Evolutionary conservation across 495 filamentous ascomycete species (phyloP), one percentile per base, ranked within the genome.

Genomic region (Tuber borchii): DNA sequence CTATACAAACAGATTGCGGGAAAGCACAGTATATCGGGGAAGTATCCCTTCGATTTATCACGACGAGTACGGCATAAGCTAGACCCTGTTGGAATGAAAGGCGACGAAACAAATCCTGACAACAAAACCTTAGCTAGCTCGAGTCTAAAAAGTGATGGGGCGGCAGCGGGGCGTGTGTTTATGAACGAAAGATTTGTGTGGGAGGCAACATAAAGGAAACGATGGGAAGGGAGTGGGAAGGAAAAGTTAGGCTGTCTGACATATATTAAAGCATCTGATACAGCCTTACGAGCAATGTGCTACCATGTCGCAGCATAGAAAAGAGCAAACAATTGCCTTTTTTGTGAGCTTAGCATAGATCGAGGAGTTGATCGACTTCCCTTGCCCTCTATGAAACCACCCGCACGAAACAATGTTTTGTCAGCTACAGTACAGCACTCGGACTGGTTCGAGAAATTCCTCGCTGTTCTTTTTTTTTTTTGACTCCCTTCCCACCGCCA

Each of bases 341-440:
- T 65, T 65, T 31, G 26, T 65, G 56, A 31, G n/a, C 26, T 65
- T 65, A 65, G n/a, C 56, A 65, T 65, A 65, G 56, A 65, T 65
- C 26, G 56, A 65, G 26, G 56, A 6, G 12, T 31, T 12, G 56
- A 65, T 65, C 56, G 56, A 65, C 10, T 19, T 40, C 5, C 39
- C 39, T 43, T 9, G 56, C 7, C 26, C 31, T 31, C n/a, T 31
- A 0, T 10, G 56, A 31, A 65, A 31, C 31, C 56, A 31, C 56
- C 56, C 31, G 56, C 2, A 17, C 10, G 31, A 65, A 31, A 65
- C 48, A 56, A 26, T 31, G n/a, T 65, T 65, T 14, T 14, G 56
- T 17, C 14, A 31, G 26, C 26, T 17, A 0, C 56, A 26, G 51
- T 26, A 56, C 51, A 40, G 39, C 39, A 40, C 48, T 56, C 48